phyloP scores from a whole-genome alignment of 2,329 filamentous ascomycete genomes.

The Botrytis cinerea region DNA sequence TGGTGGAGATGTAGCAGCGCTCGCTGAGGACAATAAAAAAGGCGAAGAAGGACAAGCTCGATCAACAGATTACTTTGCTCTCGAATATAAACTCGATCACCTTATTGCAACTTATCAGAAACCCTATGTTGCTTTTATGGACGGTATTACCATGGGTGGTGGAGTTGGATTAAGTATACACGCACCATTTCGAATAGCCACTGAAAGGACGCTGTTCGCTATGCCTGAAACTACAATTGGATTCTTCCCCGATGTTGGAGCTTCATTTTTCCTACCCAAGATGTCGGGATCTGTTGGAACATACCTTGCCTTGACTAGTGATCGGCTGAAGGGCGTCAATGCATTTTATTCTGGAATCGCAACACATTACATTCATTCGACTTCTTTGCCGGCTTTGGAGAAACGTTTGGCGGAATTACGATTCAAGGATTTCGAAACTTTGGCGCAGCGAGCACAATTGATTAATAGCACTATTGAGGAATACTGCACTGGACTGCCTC shows the following conservation, averaged over 20 bases:
- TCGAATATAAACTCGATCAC: slow-evolving; percentile 96
- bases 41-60: slow-evolving; percentile 69
- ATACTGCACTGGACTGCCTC: slow-evolving; percentile 81
- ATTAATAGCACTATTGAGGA: slow-evolving; percentile 91
- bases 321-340: slow-evolving; percentile 78
- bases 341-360: slow-evolving; percentile 89
- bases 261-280: slow-evolving; percentile 90
- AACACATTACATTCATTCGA: slow-evolving; percentile 95
- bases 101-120: slow-evolving; percentile 91
- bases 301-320: slow-evolving; percentile 90
- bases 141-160: slow-evolving; percentile 97
- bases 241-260: slow-evolving; percentile 98
- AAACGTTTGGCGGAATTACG: slow-evolving; percentile 83
- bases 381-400: slow-evolving; percentile 77
- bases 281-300: slow-evolving; percentile 86
- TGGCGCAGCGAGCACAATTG: slow-evolving; percentile 64
- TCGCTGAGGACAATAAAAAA: slow-evolving; percentile 72
- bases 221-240: slow-evolving; percentile 99
- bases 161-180: slow-evolving; percentile 93
- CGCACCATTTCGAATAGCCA: slow-evolving; percentile 94
- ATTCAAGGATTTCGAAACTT: slow-evolving; percentile 74
- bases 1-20: slow-evolving; percentile 82
- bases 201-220: slow-evolving; percentile 91
- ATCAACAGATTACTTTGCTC: slow-evolving; percentile 83
- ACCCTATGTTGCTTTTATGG: slow-evolving; percentile 94